These are phyloP conservation scores for Eucalyptus caleyi DNA, from an alignment of 345 rosid species.

Conservation along the genomic window DNA sequence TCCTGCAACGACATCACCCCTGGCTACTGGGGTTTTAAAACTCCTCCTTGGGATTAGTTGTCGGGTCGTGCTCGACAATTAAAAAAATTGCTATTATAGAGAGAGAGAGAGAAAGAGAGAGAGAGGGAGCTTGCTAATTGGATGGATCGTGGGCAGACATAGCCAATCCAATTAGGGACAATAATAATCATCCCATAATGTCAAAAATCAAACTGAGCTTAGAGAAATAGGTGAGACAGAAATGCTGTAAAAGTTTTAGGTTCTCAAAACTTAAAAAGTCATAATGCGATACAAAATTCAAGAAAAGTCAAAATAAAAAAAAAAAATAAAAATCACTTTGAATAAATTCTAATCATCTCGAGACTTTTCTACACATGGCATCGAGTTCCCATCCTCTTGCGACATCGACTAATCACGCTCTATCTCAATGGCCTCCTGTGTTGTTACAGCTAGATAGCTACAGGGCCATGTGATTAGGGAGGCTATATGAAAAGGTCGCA, in stretches of 20 bases:
- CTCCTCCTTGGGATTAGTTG: background rate
- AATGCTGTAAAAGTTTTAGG: background rate
- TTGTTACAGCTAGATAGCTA: background rate
- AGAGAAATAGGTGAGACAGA: background rate
- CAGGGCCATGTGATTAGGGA: background rate
- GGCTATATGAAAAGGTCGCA: background rate
- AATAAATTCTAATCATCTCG: background rate
- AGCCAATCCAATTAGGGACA: background rate
- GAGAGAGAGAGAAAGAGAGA: background rate
- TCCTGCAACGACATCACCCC: background rate
- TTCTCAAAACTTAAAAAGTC: background rate
- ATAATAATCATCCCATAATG: background rate
- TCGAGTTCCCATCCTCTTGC: background rate
- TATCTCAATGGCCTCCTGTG: background rate
- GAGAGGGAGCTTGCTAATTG: background rate
- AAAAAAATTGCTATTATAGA: background rate
- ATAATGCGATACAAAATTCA: fast-evolving
- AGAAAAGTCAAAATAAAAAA: background rate
- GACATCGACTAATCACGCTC: background rate
- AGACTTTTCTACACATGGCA: background rate
- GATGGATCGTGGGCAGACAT: background rate
- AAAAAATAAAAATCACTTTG: background rate
- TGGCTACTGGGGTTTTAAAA: background rate
- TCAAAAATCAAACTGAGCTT: background rate
- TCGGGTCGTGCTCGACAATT: background rate